Conservation (phyloP, 2,329 filamentous ascomycete genomes). For the Colletotrichum tanaceti region DNA sequence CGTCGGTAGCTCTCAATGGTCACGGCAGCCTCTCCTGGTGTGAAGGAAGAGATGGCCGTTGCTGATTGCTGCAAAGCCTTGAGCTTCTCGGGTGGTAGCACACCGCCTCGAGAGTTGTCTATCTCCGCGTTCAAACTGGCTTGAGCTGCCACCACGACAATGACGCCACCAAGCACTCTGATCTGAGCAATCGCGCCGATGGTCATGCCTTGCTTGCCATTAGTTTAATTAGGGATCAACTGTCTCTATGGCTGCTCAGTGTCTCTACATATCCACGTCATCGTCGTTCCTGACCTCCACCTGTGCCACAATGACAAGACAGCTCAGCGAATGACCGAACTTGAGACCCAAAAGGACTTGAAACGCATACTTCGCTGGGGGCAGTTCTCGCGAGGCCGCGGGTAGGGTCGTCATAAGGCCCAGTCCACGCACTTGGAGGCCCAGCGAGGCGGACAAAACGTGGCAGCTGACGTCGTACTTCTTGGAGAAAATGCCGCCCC, state of each 20-base stretch:
- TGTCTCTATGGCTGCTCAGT: neutral
- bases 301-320: constrained; percentile 40
- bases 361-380: constrained; percentile 47
- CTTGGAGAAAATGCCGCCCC: constrained; percentile 1
- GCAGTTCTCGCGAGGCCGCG: neutral
- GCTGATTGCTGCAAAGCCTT: neutral
- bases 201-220: neutral
- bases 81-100: neutral
- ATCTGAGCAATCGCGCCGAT: constrained; percentile 54
- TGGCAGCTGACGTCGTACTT: constrained; percentile 10
- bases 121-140: neutral
- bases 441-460: constrained; percentile 43
- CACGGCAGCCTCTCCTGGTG: neutral
- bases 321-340: constrained; percentile 50
- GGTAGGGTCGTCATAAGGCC: constrained; percentile 47
- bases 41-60: neutral
- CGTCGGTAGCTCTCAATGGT: neutral
- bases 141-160: constrained; percentile 38
- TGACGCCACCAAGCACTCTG: constrained; percentile 52
- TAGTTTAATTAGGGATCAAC: neutral
- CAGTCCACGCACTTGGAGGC: constrained; percentile 51
- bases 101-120: neutral
- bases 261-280: constrained; percentile 46
- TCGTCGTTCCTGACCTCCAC: constrained; percentile 8
- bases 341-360: constrained; percentile 53